Evolutionary conservation across 306 rosid genomes (phyloP), one percentile per base, ranked within the genome.

Genomic region (Rubus idaeus): DNA sequence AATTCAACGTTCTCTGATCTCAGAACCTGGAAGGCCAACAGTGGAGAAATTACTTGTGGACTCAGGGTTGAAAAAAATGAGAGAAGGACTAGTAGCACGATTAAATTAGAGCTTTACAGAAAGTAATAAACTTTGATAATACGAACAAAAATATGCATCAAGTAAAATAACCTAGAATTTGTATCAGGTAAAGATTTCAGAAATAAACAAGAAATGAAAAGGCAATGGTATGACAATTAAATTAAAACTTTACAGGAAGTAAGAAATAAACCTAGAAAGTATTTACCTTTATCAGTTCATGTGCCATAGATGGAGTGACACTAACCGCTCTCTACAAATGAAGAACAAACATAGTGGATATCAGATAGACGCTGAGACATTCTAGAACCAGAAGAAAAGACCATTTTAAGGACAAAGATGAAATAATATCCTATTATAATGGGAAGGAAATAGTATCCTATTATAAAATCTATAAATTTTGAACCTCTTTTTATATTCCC

Each of bases 1-100:
- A 90, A 94, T 81, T 94, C 97, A 72, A 94, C 83, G 21, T 87
- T 88, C 81, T 92, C 96, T 51, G 87, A 89, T 82, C 90, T 90
- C 77, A 94, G 83, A 78, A 87, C 73, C 95, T 94, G 88, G 85
- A 82, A 83, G 55, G 68, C 37, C 73, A 83, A 78, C 44, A 53
- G 20, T 46, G 20, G 63, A 77, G 39, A 5, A 61, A 70, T 83
- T 76, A 79, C 35, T 41, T 41, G 35, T 60, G 53, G 20, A 41
- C 5, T 20, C 41, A 8, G 23, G 61, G 17, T 61, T 17, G 20
- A 4, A 26, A 3, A 37, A 35, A 63, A 63, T 63, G 21, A 63
- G 14, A 16, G n/a, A 63, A 10, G 53, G 4, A 11, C 3, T 13
- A 49, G 53, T 49, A 49, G 7, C 53, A 49, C 0, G 53, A 13